A percentile compares a stretch with the other conserved stretches of the same genome.
Evolutionary conservation across 108 stramenopile genomes (phyloP).

Genomic region (Conticribra weissflogii): DNA sequence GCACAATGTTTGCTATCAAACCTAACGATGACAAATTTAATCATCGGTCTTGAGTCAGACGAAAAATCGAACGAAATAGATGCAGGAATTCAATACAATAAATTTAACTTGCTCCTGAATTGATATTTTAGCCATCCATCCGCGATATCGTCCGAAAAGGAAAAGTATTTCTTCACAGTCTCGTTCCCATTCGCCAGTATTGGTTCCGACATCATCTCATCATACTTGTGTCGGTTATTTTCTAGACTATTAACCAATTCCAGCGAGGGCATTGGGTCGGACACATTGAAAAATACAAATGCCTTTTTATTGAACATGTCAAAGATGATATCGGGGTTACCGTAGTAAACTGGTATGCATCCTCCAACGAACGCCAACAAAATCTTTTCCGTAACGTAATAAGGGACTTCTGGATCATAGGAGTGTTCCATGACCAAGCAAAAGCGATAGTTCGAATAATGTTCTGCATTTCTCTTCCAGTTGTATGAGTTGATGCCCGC

Average conservation of each 20-base stretch:
- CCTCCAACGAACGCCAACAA: slow-evolving; percentile 49
- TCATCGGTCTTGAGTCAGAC: background rate
- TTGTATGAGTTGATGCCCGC: slow-evolving; percentile 4
- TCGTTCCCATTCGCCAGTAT: slow-evolving; percentile 45
- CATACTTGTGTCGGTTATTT: slow-evolving; percentile 8
- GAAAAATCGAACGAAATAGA: background rate
- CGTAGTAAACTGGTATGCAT: slow-evolving; percentile 59
- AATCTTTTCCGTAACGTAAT: slow-evolving; percentile 67
- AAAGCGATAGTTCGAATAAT: slow-evolving; percentile 35
- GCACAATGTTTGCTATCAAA: too few species aligned
- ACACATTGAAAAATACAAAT: slow-evolving; percentile 49
- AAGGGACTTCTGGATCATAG: background rate
- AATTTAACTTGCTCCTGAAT: background rate
- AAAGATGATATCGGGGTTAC: slow-evolving; percentile 37
- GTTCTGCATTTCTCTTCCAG: slow-evolving; percentile 24
- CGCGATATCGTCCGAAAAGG: slow-evolving; percentile 42
- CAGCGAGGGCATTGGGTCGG: slow-evolving; percentile 44
- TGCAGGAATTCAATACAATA: background rate
- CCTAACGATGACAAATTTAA: too few species aligned
- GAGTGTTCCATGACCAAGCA: slow-evolving; percentile 55
- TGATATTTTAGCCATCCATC: slow-evolving; percentile 26
- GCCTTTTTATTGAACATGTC: slow-evolving; percentile 50
- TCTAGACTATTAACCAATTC: slow-evolving; percentile 21
- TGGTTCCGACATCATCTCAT: slow-evolving; percentile 25
- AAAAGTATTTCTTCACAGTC: slow-evolving; percentile 50